phyloP scores from a whole-genome alignment of 192 early-diverging fungal genomes.

The Coemansia nantahalensis region DNA sequence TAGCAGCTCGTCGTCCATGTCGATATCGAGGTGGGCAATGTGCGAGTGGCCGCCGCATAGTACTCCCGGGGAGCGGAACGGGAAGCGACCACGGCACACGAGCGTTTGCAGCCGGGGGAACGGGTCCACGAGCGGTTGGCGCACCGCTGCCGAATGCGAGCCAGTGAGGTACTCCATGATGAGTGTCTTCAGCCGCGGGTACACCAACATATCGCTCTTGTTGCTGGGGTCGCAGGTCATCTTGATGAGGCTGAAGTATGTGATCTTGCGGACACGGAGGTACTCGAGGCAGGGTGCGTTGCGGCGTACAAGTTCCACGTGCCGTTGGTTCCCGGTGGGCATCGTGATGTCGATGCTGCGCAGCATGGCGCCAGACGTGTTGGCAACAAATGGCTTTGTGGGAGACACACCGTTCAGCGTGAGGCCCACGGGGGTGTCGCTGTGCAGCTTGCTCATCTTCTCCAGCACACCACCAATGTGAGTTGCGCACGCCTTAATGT shows the following conservation, averaged over 20 bases:
- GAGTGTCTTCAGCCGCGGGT: constrained; percentile 25
- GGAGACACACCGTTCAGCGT: background rate
- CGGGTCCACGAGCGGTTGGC: constrained; percentile 8
- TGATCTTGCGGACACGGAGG: constrained; percentile 8
- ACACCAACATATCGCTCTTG: constrained; percentile 10
- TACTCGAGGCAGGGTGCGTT: constrained; percentile 21
- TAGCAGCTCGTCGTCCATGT: constrained; percentile 10
- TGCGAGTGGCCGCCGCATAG: constrained; percentile 6
- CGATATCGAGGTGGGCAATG: constrained; percentile 17
- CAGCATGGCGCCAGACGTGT: constrained; percentile 5
- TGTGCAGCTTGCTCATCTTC: background rate
- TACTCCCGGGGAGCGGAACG: constrained; percentile 13
- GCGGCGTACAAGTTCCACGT: constrained; percentile 7
- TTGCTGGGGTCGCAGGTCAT: constrained; percentile 4
- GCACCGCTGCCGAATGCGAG: background rate
- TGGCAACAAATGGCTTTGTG: constrained; percentile 4
- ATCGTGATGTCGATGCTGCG: constrained; percentile 20
- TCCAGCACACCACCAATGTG: background rate
- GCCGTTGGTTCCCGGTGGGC: constrained; percentile 9
- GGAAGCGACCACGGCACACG: constrained; percentile 14
- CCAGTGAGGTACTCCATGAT: constrained; percentile 5
- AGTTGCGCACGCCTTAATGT: no score
- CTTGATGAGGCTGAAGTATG: constrained; percentile 11
- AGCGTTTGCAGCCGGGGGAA: constrained; percentile 29
- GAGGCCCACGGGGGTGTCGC: constrained; percentile 3